A percentile compares a stretch with the other conserved stretches of the same genome.
phyloP scores from a whole-genome alignment of 441 rosid genomes.

The Pelargonium citronellum region DNA sequence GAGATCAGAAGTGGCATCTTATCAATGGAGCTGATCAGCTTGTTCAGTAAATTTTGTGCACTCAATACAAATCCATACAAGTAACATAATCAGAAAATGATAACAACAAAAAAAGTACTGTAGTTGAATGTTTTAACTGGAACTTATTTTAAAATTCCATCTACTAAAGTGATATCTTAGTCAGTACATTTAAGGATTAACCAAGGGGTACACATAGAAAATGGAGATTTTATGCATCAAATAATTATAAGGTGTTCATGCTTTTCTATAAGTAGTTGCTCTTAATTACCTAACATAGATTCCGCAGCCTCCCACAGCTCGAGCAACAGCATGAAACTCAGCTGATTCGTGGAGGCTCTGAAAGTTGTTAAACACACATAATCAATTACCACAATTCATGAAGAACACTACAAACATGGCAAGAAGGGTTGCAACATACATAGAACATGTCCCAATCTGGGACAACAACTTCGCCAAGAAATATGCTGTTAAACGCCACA shows the following conservation, averaged over 20 bases:
- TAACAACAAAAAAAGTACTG: neutral
- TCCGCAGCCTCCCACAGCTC: slow-evolving; percentile 59
- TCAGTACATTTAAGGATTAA: too few relatives aligned
- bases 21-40: neutral
- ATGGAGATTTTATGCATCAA: too few relatives aligned
- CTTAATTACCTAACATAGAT: slow-evolving; percentile 49
- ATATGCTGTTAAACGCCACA: slow-evolving; percentile 49
- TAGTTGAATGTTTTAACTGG: too few relatives aligned
- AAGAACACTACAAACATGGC: neutral
- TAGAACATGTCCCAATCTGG: slow-evolving; percentile 67
- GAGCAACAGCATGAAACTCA: slow-evolving; percentile 51
- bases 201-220: too few relatives aligned
- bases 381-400: neutral
- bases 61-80: neutral
- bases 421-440: slow-evolving; percentile 23
- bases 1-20: slow-evolving; percentile 14
- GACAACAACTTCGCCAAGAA: slow-evolving; percentile 55
- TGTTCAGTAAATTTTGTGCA: neutral
- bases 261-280: too few relatives aligned
- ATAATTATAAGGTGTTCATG: too few relatives aligned
- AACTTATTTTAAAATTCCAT: too few relatives aligned
- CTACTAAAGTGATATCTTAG: too few relatives aligned
- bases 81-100: neutral
- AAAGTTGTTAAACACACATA: slow-evolving; percentile 14
- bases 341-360: slow-evolving; percentile 56